phyloP scores from a whole-genome alignment of 2,329 filamentous ascomycete genomes.

The Amylocarpus encephaloides region DNA sequence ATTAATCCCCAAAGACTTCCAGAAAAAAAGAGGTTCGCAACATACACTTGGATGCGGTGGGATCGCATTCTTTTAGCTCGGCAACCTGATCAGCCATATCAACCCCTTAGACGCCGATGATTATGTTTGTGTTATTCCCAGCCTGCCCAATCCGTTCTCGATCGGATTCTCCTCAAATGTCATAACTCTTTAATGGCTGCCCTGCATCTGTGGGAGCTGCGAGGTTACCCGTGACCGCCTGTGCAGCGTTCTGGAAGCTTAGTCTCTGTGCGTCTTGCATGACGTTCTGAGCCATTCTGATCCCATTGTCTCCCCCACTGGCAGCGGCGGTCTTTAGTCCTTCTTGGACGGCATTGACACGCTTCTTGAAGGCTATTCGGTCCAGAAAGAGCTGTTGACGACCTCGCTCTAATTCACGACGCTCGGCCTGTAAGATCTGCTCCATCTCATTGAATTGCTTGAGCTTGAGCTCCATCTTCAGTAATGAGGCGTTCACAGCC shows the following conservation, averaged over 20 bases:
- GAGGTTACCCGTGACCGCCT: conserved; percentile 35
- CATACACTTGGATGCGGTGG: conserved; percentile 14
- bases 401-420: conserved; percentile 83
- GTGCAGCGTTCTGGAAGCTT: conserved; percentile 44
- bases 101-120: conserved; percentile 23
- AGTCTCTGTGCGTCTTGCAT: conserved; percentile 38
- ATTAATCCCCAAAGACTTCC: conserved; percentile 8
- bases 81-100: conserved; percentile 10
- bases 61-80: conserved; percentile 6
- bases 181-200: conserved; percentile 44
- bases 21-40: conserved; percentile 9
- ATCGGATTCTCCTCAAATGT: conserved; percentile 23
- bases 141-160: conserved; percentile 1
- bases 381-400: conserved; percentile 93
- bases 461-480: conserved; percentile 93
- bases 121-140: conserved; percentile 1
- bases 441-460: conserved; percentile 97
- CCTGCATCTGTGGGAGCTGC: conserved; percentile 47
- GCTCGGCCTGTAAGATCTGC: conserved; percentile 81
- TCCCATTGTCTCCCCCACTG: conserved; percentile 34
- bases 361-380: conserved; percentile 80
- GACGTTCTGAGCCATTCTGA: conserved; percentile 31
- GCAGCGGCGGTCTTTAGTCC: conserved; percentile 48
- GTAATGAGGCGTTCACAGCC: conserved; percentile 85
- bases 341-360: conserved; percentile 77